Evolutionary conservation across 306 rosid genomes (phyloP), one percentile per base, ranked within the genome.

Genomic region (Aeschynomene evenia): DNA sequence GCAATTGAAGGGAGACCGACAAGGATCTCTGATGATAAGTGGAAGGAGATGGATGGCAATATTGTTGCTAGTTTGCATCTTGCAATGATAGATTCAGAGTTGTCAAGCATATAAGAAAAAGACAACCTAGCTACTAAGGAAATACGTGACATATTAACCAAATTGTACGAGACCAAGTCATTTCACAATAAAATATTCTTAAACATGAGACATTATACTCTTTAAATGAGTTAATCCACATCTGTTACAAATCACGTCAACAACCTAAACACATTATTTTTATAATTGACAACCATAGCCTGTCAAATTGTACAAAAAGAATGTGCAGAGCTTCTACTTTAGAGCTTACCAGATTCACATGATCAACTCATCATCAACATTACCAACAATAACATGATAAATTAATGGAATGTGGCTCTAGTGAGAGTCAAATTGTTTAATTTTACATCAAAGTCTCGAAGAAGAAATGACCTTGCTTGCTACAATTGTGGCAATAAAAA

Each of bases 181-280:
- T 29, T 63, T 15, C 68, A 63, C 68, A 40, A 63, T 3, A 63
- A 2, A 31, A 34, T 59, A 28, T 59, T 59, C 43, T 59, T 59
- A 2, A 59, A 59, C 46, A 6, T 46, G 43, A 63, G 15, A 20
- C 53, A 39, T 9, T 63, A 63, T 16, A 63, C 68, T 12, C 34
- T 39, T 39, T 31, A 34, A 21, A 39, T 40, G 51, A 14, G 8
- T 14, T 19, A 5, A n/a, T 45, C 20, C 51, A 45, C 51, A 1
- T 14, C 4, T 3, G 19, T 45, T 1, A n/a, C 5, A 1, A 20
- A 45, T 3, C 51, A 45, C 51, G 4, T 45, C 4, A 45, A 45
- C 51, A 45, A 14, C 4, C 1, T n/a, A 4, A 45, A n/a, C 4
- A 45, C 51, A 0, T 3, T 40, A 13, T 56, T 56, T 26, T 11